Conservation (phyloP, 2,329 filamentous ascomycete species). For the Penicillium sp. region DNA sequence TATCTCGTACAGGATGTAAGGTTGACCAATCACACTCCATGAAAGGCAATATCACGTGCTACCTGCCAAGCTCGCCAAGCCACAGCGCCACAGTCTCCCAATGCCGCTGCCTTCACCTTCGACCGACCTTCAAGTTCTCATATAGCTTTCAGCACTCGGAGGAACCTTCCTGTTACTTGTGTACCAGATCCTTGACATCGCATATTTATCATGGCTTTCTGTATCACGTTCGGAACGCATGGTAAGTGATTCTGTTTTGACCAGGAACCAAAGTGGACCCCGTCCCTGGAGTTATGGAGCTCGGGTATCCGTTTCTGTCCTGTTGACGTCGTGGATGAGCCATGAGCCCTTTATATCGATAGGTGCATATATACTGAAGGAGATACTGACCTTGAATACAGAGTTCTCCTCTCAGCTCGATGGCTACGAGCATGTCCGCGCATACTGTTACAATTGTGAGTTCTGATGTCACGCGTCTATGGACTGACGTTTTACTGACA, state of each 20-base stretch:
- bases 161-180: not conserved
- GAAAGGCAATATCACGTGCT: constrained; percentile 18
- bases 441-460: constrained; percentile 47
- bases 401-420: constrained; percentile 45
- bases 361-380: not conserved
- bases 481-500: not conserved
- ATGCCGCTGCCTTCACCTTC: constrained; percentile 29
- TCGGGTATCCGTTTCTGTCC: not conserved
- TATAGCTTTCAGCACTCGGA: not conserved
- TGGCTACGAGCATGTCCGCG: constrained; percentile 46
- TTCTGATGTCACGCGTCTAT: constrained; percentile 8
- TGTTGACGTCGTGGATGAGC: constrained; percentile 5
- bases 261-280: constrained; percentile 12
- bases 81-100: constrained; percentile 33
- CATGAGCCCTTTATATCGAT: not conserved
- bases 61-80: constrained; percentile 31
- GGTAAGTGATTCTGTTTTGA: constrained; percentile 28
- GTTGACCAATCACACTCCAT: constrained; percentile 15
- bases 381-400: constrained; percentile 23
- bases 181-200: not conserved
- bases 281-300: constrained; percentile 4
- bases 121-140: constrained; percentile 7
- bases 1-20: no score
- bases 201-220: constrained; percentile 37
- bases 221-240: constrained; percentile 44